Percentiles rank a stretch among this genome's conserved stretches.
phyloP scores from a whole-genome alignment of 2,329 filamentous ascomycete genomes.

The Cladosporium austrohemisphaericum region DNA sequence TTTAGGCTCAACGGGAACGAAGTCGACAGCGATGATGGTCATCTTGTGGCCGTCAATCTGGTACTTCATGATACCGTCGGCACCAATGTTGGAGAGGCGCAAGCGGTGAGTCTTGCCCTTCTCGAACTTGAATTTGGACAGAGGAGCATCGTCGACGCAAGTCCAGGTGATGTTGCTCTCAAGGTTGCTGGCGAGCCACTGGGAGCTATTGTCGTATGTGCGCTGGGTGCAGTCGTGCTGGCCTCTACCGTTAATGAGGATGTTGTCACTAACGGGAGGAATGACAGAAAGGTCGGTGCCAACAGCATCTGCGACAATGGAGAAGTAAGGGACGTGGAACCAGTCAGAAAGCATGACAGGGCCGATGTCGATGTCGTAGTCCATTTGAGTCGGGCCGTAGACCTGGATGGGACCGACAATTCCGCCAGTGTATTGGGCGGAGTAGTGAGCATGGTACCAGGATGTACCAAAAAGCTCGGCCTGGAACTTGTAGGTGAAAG shows the following conservation, averaged over 20 bases:
- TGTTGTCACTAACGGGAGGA: slow-evolving; percentile 27
- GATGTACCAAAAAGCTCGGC: slow-evolving; percentile 36
- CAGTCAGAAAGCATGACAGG: slow-evolving; percentile 32
- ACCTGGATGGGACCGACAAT: slow-evolving; percentile 30
- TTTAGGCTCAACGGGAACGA: slow-evolving; percentile 42
- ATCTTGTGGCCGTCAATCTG: slow-evolving; percentile 43
- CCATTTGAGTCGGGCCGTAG: slow-evolving; percentile 27
- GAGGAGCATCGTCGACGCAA: slow-evolving; percentile 25
- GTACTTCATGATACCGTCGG: slow-evolving; percentile 42
- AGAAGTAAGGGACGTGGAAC: slow-evolving; percentile 34
- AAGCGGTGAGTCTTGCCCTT: slow-evolving; percentile 41
- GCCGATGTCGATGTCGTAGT: slow-evolving; percentile 31
- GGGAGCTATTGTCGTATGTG: slow-evolving; percentile 19
- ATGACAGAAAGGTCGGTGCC: slow-evolving; percentile 18
- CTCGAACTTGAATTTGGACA: slow-evolving; percentile 38
- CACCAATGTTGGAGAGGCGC: slow-evolving; percentile 41
- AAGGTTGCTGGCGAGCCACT: slow-evolving; percentile 20
- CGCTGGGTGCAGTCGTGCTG: slow-evolving; percentile 29
- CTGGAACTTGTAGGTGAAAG: slow-evolving; percentile 39
- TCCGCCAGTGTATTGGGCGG: slow-evolving; percentile 29
- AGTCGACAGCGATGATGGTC: slow-evolving; percentile 42
- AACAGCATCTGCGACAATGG: slow-evolving; percentile 21
- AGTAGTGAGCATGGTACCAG: slow-evolving; percentile 39
- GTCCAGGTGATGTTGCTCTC: slow-evolving; percentile 16
- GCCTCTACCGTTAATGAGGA: slow-evolving; percentile 35